Conservation (phyloP, 495 filamentous ascomycete species). For the Penicillium waksmanii region DNA sequence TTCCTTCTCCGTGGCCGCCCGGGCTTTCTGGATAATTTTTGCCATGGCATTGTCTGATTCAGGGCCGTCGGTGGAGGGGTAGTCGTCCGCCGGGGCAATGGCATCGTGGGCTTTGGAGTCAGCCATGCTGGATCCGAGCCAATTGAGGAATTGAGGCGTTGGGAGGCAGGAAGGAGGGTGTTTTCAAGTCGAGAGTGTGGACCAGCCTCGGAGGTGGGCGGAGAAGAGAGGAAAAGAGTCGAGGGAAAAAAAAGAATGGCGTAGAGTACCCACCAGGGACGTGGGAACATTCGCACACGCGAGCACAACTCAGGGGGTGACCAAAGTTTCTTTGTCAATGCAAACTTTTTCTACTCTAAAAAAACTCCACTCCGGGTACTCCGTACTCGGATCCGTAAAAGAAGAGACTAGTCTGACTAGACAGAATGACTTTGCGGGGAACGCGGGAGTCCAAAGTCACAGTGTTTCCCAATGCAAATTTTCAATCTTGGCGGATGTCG, state of each 20-base stretch:
- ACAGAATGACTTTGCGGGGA: conserved; percentile 25
- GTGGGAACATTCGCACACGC: conserved; percentile 24
- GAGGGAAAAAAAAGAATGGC: conserved; percentile 17
- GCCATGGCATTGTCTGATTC: conserved; percentile 35
- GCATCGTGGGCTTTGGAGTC: conserved; percentile 28
- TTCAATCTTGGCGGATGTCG: too few species aligned
- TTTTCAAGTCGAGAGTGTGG: conserved; percentile 9
- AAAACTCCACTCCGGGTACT: too few species aligned
- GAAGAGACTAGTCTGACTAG: conserved; percentile 15
- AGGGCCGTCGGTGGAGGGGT: conserved; percentile 24
- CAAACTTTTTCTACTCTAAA: neutral
- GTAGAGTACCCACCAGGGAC: conserved; percentile 23
- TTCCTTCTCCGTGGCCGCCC: conserved; percentile 50
- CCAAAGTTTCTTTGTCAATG: neutral
- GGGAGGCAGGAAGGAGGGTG: conserved; percentile 5
- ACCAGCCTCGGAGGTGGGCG: conserved; percentile 19
- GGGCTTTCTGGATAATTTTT: conserved; percentile 47
- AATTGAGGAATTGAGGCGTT: conserved; percentile 29
- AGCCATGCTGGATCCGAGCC: conserved; percentile 24
- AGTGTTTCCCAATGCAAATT: neutral
- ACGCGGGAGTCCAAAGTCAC: conserved; percentile 15
- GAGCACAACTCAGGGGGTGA: conserved; percentile 19
- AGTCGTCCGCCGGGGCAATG: conserved; percentile 33
- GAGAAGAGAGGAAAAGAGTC: conserved; percentile 8
- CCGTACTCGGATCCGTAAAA: neutral